phyloP scores from a whole-genome alignment of 495 filamentous ascomycete species.

The Aspergillus kassunensis region DNA sequence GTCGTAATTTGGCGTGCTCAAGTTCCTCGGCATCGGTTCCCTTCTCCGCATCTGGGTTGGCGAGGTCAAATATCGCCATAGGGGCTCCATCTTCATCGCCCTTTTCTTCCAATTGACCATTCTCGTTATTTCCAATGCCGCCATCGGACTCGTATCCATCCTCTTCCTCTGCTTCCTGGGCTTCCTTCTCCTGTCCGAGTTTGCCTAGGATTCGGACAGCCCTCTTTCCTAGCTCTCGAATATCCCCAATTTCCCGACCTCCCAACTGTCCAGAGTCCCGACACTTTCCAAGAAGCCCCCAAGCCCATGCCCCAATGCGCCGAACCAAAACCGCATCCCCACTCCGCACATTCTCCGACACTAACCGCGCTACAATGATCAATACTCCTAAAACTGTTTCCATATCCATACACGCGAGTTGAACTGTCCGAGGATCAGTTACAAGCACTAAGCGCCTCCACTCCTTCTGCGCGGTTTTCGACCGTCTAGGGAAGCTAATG shows the following conservation, averaged over 20 bases:
- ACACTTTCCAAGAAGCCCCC: constrained; percentile 48
- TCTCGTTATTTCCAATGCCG: constrained; percentile 17
- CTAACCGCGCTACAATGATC: constrained; percentile 33
- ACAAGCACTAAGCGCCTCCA: constrained; percentile 48
- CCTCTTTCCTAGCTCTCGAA: constrained; percentile 45
- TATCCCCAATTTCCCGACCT: constrained; percentile 50
- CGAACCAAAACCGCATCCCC: constrained; percentile 44
- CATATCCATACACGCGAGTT: constrained; percentile 66
- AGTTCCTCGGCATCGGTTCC: constrained; percentile 30
- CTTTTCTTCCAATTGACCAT: constrained; percentile 8
- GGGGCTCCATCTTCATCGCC: constrained; percentile 13
- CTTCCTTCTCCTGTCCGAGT: constrained; percentile 37
- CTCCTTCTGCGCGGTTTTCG: constrained; percentile 39
- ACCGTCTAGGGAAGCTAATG: constrained; percentile 47
- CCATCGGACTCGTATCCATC: constrained; percentile 28
- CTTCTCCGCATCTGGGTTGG: constrained; percentile 24
- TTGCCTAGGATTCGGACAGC: constrained; percentile 41
- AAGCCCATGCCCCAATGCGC: constrained; percentile 47
- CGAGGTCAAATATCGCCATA: constrained; percentile 19
- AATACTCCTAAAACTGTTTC: constrained; percentile 53
- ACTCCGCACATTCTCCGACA: constrained; percentile 41
- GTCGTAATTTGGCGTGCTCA: constrained; percentile 55
- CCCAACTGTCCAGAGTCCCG: constrained; percentile 44
- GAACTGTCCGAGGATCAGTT: constrained; percentile 61
- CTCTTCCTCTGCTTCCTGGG: constrained; percentile 20